phyloP scores from a whole-genome alignment of 1,284 basidiomycete species.

The Ceratobasidium sp. region DNA sequence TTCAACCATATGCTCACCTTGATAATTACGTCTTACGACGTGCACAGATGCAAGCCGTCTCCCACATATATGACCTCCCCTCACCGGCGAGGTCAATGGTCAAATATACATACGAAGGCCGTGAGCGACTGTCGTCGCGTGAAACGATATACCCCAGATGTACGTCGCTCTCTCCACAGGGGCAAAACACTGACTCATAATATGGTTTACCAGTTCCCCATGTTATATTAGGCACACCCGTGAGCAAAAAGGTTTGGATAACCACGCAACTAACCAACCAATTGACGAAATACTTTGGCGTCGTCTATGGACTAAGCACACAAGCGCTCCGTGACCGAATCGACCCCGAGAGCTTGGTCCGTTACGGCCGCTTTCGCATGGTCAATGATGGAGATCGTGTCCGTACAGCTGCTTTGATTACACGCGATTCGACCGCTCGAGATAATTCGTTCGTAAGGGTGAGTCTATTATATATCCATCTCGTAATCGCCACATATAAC shows the following conservation, averaged over 20 bases:
- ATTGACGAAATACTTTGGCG: slow-evolving; percentile 8
- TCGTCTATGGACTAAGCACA: background rate
- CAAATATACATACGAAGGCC: background rate
- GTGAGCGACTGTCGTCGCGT: background rate
- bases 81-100: background rate
- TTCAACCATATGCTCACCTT: slow-evolving; percentile 4
- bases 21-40: slow-evolving; percentile 16
- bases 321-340: slow-evolving; percentile 5
- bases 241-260: background rate
- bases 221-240: slow-evolving; percentile 1
- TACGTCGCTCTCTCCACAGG: background rate
- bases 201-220: background rate
- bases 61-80: background rate
- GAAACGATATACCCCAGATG: slow-evolving; percentile 9
- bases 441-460: slow-evolving; percentile 41
- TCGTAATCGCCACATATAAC: too few relatives aligned
- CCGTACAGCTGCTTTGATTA: slow-evolving; percentile 43
- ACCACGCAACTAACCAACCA: background rate
- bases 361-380: slow-evolving; percentile 33
- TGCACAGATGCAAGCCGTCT: slow-evolving; percentile 13
- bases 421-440: slow-evolving; percentile 35
- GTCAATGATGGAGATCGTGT: slow-evolving; percentile 33
- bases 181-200: background rate
- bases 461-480: background rate
- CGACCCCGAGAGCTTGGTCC: background rate